Base-by-base conservation (phyloP, 1,284 basidiomycete genomes). In the Anthracocystis walkeri region DNA sequence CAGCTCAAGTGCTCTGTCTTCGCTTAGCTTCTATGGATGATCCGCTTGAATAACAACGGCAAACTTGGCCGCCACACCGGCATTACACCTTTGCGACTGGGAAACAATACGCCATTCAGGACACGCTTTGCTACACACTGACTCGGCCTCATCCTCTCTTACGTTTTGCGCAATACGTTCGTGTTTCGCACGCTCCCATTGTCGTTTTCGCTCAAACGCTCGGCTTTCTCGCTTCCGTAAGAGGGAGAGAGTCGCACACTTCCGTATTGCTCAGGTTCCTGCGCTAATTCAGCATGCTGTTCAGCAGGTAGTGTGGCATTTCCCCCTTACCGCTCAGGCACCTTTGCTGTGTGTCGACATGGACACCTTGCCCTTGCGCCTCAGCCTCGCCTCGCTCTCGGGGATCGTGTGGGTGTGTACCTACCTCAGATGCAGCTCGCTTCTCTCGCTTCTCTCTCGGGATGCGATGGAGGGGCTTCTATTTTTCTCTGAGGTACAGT, bases 401-500 rank as follows among this genome's bases (percentile, higher is more conserved):
- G 35, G 35, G 35, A 11, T 14, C 12, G 35, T 38, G 65, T 29
- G 29, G 29, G 29, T 58, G 49, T 61, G 59, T 50, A 29, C 29
- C 42, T 55, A 56, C 46, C 23, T 25, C 42, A 21, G 49, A 65
- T 65, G 68, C 68, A 71, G 10, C 55, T 62, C 58, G 68, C 68
- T 71, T 71, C 62, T 46, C 55, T 65, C 68, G 68, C 62, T 71
- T n/a, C n/a, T 71, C 58, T 65, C 44, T 33, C 31, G 31, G 31
- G 31, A 33, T 33, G 31, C 8, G 31, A 33, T 38, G 31, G 31
- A 29, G 23, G n/a, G 29, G 61, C 61, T 64, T 64, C 61, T 41
- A 64, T 63, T 49, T 18, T 21, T 4, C 35, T 51, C 40, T 50
- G 57, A 69, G 66, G 66, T 52, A 69, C 57, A 40, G 57, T 57